Base-by-base conservation (phyloP, 2,329 filamentous ascomycete genomes). In the Diaporthe destruens region DNA sequence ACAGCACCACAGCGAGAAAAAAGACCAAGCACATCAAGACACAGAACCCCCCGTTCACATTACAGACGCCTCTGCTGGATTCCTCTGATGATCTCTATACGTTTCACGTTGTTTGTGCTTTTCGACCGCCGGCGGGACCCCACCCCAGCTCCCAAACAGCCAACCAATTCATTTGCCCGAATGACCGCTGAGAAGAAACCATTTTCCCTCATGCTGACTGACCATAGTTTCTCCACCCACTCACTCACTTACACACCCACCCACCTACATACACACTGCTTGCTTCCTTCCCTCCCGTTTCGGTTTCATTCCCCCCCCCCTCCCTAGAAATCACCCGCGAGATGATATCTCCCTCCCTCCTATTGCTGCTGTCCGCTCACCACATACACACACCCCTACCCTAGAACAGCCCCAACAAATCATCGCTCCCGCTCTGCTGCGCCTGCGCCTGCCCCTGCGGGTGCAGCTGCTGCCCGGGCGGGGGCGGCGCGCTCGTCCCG, bases 401-500 rank as follows among this genome's bases (percentile, higher is more conserved):
- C 79, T 85, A 90, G 77, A 89, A 89, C 75, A 90, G 82, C 20
- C 87, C 87, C 63, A 90, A 77, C 76, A 93, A 82, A 81, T 93
- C 91, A 74, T 93, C 88, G 77, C 86, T 72, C 65, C 90, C 63
- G 81, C 81, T 81, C 90, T 88, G 81, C 89, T 78, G 75, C 77
- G 76, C 18, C 44, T n/a, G 81, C 75, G 16, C 80, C 75, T 85
- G 84, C 25, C 81, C 77, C 16, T 78, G 79, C 57, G 82, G 82
- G 77, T 82, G 83, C 75, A 90, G 80, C 78, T 93, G 88, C 80
- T 90, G 88, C 14, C 86, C 85, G 6, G 92, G 86, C 20, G 92
- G 91, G 42, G 92, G 87, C 23, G 93, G 90, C 76, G 91, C 89
- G 75, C 86, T 89, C 20, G 85, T 83, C 53, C 89, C 90, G 59